Evolutionary conservation across 768 basidiomycete species (phyloP), one percentile per base, ranked within the genome.

Genomic region (Paxillus ammoniavirescens): DNA sequence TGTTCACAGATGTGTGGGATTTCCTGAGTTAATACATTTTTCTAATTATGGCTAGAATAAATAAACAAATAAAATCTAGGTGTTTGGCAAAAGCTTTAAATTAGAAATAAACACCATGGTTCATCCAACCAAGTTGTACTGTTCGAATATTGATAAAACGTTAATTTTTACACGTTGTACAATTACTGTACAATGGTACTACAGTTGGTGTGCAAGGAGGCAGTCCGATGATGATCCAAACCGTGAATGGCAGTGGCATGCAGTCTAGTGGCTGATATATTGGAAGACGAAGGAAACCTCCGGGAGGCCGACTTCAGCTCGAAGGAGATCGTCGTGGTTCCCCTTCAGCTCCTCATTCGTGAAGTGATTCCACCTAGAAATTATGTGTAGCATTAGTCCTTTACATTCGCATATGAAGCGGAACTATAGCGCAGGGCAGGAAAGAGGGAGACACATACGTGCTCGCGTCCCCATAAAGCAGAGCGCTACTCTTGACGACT

Each of bases 261-360:
- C 26, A 26, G 6, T 37, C 64, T 81, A 93, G 68, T 93, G 91
- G 69, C 91, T 93, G 68, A 93, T 86, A 67, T 94, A 97, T 68
- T 98, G 96, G 76, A 96, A 98, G 41, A 95, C 94, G 63, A 93
- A 96, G 0, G 94, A 95, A 45, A 98, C 88, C 57, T 93, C 89
- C 5, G 85, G 82, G 41, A 83, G 60, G 9, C 89, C 92, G 38
- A 87, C 81, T 69, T 99, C 97, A 3, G 92, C 93, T 26, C 97
- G 82, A 33, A 99, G 75, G 42, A 99, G 78, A 67, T 98, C 96
- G 63, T 99, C 97, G 63, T 99, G 97, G 62, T 97, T 94, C 62
- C 84, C 88, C 69, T 82, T 84, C 44, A 99, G 77, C 64, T 97
- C 92, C 0, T 69, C 74, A 61, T 97, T 98, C 4, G 91, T 90